Conservation (phyloP, 352 stramenopile genomes). For the Phytopythium delawarense region DNA sequence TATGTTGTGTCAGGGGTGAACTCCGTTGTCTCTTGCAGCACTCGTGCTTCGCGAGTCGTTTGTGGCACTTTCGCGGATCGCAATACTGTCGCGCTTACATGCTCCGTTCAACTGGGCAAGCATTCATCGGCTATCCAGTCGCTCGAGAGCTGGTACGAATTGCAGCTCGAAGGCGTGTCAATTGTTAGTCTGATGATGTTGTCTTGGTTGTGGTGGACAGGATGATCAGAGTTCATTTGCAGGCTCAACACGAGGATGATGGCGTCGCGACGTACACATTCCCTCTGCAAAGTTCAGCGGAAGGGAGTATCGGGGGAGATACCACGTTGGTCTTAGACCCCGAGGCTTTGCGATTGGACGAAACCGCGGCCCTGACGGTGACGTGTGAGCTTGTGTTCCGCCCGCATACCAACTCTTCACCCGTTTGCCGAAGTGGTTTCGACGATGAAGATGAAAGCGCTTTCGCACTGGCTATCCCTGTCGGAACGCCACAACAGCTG, state of each 20-base stretch:
- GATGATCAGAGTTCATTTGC: constrained; percentile 31
- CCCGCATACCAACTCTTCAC: background rate
- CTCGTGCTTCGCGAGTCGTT: constrained; percentile 12
- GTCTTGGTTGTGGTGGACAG: constrained; percentile 8
- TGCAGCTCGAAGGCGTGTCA: no score
- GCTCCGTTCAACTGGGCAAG: constrained; percentile 13
- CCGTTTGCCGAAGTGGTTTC: background rate
- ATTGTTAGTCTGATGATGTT: background rate
- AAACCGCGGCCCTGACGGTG: constrained; percentile 22
- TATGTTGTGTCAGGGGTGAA: constrained; percentile 17
- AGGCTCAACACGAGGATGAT: constrained; percentile 16
- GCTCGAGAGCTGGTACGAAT: constrained; percentile 19
- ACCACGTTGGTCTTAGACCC: constrained; percentile 26
- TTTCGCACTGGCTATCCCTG: background rate
- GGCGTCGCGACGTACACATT: constrained; percentile 32
- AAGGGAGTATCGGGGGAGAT: constrained; percentile 3
- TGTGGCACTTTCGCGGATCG: constrained; percentile 19
- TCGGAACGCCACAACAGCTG: constrained; percentile 1
- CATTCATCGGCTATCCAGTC: constrained; percentile 15
- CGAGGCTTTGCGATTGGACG: constrained; percentile 19
- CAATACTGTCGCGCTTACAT: constrained; percentile 20
- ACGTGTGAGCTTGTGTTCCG: constrained; percentile 44
- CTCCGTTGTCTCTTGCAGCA: constrained; percentile 16
- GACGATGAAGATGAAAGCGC: background rate
- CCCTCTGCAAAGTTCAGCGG: constrained; percentile 17